Evolutionary conservation across 2,329 filamentous ascomycete species (phyloP).

Genomic region (Phyllosticta citribraziliensis): DNA sequence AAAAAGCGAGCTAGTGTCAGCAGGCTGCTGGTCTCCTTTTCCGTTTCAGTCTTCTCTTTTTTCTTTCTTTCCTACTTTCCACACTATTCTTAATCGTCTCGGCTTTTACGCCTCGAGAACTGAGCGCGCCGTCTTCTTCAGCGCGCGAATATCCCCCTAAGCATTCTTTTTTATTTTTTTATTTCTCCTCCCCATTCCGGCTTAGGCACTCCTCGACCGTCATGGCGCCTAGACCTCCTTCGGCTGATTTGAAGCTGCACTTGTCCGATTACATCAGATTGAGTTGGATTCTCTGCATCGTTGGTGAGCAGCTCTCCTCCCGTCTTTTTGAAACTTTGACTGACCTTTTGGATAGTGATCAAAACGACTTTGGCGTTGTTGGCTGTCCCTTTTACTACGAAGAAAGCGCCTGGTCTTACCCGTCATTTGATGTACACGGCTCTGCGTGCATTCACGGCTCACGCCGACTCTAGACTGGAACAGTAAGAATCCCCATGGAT

Average conservation of each 20-base stretch:
- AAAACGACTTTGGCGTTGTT: background rate
- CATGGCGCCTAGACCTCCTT: slow-evolving; percentile 2
- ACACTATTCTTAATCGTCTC: background rate
- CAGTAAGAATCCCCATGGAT: background rate
- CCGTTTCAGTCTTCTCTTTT: background rate
- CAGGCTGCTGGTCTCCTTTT: background rate
- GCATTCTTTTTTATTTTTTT: too few relatives aligned
- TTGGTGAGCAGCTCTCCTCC: background rate
- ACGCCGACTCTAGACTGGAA: background rate
- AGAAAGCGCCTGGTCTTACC: background rate
- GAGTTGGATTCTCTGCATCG: background rate
- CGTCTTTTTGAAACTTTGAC: background rate
- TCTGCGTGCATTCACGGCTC: background rate
- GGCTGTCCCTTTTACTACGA: background rate
- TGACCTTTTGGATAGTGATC: background rate
- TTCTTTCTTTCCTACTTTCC: background rate
- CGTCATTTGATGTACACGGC: background rate
- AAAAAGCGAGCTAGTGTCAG: background rate
- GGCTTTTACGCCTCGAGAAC: background rate
- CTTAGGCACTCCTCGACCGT: background rate
- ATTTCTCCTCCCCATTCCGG: background rate
- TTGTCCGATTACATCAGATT: background rate
- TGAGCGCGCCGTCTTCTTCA: background rate
- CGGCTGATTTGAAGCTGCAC: slow-evolving; percentile 1
- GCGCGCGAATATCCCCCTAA: background rate